Evolutionary conservation across 2,329 filamentous ascomycete genomes (phyloP), one percentile per base, ranked within the genome.

Genomic region (Aureobasidium leucospermi): DNA sequence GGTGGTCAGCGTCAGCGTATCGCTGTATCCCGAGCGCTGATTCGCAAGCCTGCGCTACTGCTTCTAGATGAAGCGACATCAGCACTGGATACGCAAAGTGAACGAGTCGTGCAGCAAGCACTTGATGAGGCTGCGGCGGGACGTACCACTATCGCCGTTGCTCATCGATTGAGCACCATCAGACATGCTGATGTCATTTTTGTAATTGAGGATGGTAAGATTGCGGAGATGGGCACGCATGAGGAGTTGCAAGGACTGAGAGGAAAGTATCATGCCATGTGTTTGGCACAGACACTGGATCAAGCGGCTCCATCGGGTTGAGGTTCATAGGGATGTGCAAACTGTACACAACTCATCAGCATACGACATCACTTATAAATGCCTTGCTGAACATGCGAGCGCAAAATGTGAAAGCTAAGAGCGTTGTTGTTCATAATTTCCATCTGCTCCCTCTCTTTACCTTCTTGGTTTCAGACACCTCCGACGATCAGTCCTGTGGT

Each of bases 81-180:
- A 1, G 79, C 76, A 55, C 75, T 90, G 0, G 86, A 89, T 63
- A 84, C 84, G 0, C 81, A 86, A 65, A 84, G 81, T 0, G 87
- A 89, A 68, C 81, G 81, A 63, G 74, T 85, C 1, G 84, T 89
- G 9, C 85, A 92, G 70, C 77, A 76, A 0, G 87, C 87, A 0
- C 84, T 92, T 67, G 85, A 90, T 46, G 64, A 68, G 31, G 75
- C 78, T 77, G 43, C 69, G 65, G 36, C 81, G 7, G 68, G 65
- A 6, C 64, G 74, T 8, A 77, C 73, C 1, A 76, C 73, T 45
- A 68, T 78, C 19, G 73, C 73, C 1, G 71, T 77, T 1, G 74
- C 75, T 5, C 74, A 76, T 67, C 66, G 74, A 2, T 63, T 76
- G 28, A 69, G 67, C 11, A 76, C 74, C 2, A 68, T 76, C 13